Conservation (phyloP, 805 yeast species). For the Kazachstania bromeliacearum region DNA sequence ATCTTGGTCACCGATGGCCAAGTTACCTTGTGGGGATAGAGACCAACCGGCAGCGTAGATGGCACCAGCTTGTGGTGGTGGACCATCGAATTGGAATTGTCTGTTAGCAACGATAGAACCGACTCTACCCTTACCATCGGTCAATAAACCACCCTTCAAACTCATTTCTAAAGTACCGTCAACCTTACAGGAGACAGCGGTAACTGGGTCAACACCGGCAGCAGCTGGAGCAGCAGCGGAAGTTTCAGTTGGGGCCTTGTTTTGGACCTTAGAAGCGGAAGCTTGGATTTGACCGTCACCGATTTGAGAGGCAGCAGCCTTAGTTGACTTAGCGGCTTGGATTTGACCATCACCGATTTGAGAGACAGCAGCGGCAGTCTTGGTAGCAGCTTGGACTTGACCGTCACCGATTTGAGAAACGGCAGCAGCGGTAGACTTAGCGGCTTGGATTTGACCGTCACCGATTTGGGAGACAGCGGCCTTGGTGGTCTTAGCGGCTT, state of each 20-base stretch:
- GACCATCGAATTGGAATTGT: slow-evolving; percentile 82
- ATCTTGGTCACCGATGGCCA: slow-evolving; percentile 54
- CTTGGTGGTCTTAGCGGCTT: slow-evolving; percentile 26
- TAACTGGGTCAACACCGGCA: slow-evolving; percentile 25
- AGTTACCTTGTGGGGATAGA: slow-evolving; percentile 42
- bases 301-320: slow-evolving; percentile 3
- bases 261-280: slow-evolving; percentile 24
- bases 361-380: slow-evolving; percentile 23
- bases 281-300: slow-evolving; percentile 3
- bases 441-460: slow-evolving; percentile 42
- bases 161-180: slow-evolving; percentile 45
- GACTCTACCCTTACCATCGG: slow-evolving; percentile 54
- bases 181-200: slow-evolving; percentile 36
- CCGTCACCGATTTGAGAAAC: slow-evolving; percentile 33
- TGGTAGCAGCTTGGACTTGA: slow-evolving; percentile 37
- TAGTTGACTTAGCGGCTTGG: slow-evolving; percentile 1
- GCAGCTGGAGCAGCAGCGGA: too few species aligned
- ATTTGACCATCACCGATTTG: slow-evolving; percentile 16
- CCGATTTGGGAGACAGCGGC: slow-evolving; percentile 29
- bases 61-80: slow-evolving; percentile 76
- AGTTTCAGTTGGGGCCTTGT: slow-evolving; percentile 27
- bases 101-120: slow-evolving; percentile 76
- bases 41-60: slow-evolving; percentile 65
- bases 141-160: slow-evolving; percentile 41
- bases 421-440: slow-evolving; percentile 31